phyloP scores from a whole-genome alignment of 2,329 filamentous ascomycete species.

The Furcasterigmium furcatum region DNA sequence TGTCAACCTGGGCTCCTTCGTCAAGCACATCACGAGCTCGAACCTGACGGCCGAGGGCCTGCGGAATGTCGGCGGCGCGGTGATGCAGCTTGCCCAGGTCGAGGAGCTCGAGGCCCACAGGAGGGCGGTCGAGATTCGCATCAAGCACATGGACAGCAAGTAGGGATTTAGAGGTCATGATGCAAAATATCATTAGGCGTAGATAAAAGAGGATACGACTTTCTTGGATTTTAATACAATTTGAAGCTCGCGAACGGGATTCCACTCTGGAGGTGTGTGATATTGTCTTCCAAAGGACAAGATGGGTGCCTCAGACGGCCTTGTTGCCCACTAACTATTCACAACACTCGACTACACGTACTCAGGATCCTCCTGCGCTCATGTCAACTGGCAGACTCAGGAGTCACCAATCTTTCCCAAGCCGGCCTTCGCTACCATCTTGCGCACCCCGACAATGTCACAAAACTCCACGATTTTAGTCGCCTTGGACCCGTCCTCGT shows the following conservation, averaged over 20 bases:
- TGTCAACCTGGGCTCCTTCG: conserved; percentile 91
- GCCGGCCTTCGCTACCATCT: no score
- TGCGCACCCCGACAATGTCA: no score
- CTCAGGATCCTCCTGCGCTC: no score
- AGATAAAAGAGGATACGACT: neutral
- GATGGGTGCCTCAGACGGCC: no score
- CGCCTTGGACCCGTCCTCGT: conserved; percentile 4
- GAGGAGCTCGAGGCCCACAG: conserved; percentile 94
- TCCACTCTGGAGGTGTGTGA: no score
- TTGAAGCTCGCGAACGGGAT: no score
- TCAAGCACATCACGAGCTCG: conserved; percentile 97
- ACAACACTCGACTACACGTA: no score
- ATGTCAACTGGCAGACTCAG: no score
- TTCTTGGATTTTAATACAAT: no score
- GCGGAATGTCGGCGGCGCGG: conserved; percentile 78
- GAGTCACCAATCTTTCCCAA: no score
- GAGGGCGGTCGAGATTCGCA: conserved; percentile 80
- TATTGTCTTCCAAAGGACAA: no score
- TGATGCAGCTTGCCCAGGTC: conserved; percentile 93
- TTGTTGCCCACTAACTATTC: no score
- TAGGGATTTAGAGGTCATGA: neutral
- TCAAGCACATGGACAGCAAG: conserved; percentile 44
- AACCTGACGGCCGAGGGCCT: conserved; percentile 85
- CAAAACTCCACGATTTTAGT: conserved; percentile 21
- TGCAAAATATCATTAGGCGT: neutral